Base-by-base conservation (phyloP, 192 early-diverging fungal species). In the Diversispora epigaea region DNA sequence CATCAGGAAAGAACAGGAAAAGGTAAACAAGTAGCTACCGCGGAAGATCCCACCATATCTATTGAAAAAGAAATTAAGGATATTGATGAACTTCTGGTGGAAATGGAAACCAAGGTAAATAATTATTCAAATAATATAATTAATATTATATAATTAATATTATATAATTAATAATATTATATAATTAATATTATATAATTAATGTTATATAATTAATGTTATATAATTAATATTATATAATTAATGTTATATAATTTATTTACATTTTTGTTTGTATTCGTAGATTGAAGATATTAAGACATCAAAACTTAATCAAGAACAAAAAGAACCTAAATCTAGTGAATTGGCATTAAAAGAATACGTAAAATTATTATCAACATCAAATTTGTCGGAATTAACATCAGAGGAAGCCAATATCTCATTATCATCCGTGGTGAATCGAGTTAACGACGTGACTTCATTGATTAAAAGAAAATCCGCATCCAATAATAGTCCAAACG, bases 91-190 rank as follows among this genome's bases (percentile, higher is more conserved):
- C 72, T 91, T 32, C 73, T 91, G 68, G 79, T 83, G 7, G 91
- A 92, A 50, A 88, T 92, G 84, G 80, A 88, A 17, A 79, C 81
- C 8, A 92, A 92, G 85, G 86, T 90, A 71, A 62, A 5, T 40
- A 41, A n/a, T 61, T 19, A 70, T 52, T 72, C 39, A 44, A 25
- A 14, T 19, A n/a, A 47, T 58, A 0, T 44, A 58, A 19, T 14
- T 32, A 39, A 50, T n/a, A n/a, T n/a, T n/a, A n/a, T n/a, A 43
- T 46, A 43, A 9, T 32, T 6, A 75, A 32, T 32, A 32, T n/a
- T n/a, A n/a, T n/a, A n/a, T n/a, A n/a, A n/a, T n/a, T n/a, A n/a
- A n/a, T 32, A 39, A 50, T n/a, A n/a, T n/a, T n/a, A n/a, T n/a
- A 43, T 46, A 43, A 9, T 32, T 6, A 75, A 32, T 32, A 32